Conservation (phyloP, 106 monocot species). For the Dendrobium nobile region DNA sequence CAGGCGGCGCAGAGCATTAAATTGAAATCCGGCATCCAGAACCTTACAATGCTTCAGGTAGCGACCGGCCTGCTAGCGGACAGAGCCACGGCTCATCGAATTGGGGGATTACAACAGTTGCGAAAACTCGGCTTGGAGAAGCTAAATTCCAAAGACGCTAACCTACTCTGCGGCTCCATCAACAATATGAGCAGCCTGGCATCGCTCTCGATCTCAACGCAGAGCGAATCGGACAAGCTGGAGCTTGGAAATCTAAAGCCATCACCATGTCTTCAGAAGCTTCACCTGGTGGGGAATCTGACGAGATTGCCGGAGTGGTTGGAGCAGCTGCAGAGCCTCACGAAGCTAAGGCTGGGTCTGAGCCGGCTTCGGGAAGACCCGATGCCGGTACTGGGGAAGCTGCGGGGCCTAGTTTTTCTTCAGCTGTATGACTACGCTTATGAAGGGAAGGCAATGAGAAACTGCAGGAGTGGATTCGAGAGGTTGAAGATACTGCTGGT, state of each 20-base stretch:
- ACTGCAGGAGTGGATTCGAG: neutral
- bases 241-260: conserved; percentile 3
- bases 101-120: conserved; percentile 7
- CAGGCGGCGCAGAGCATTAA: conserved; percentile 7
- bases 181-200: conserved; percentile 10
- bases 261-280: conserved; percentile 20
- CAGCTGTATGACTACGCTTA: conserved; percentile 17
- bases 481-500: conserved; percentile 15
- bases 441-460: conserved; percentile 15
- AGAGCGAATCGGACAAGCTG: neutral
- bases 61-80: conserved; percentile 15
- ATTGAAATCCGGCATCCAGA: neutral
- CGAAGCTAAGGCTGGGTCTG: conserved; percentile 11
- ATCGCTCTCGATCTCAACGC: conserved; percentile 7
- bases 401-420: conserved; percentile 21
- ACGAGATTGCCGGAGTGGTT: conserved; percentile 20
- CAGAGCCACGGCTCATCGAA: neutral
- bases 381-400: neutral
- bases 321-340: neutral
- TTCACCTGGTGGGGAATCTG: conserved; percentile 13
- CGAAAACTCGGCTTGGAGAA: conserved; percentile 7
- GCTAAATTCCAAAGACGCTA: neutral
- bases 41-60: conserved; percentile 12
- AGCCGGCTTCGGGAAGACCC: conserved; percentile 12
- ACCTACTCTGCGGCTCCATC: conserved; percentile 6